Conservation (phyloP, 106 monocot species). For the Cymbidium sinense region DNA sequence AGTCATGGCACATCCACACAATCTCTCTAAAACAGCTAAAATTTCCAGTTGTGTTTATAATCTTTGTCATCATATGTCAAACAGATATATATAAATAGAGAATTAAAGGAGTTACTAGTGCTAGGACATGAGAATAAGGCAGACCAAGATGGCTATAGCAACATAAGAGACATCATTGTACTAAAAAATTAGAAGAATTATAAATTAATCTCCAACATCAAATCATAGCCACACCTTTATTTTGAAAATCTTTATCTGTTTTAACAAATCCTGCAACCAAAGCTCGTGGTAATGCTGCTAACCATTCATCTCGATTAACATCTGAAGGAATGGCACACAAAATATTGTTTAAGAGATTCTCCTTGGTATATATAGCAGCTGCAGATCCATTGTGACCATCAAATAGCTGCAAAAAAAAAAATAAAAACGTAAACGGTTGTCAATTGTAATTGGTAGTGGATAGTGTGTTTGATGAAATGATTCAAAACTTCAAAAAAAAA, state of each 20-base stretch:
- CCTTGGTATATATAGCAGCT: constrained; percentile 81
- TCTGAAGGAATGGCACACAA: constrained; percentile 72
- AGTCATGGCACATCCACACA: neutral
- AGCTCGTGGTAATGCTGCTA: constrained; percentile 84
- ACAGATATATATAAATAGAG: neutral
- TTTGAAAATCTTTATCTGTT: constrained; percentile 92
- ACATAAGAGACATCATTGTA: neutral
- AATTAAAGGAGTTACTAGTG: neutral
- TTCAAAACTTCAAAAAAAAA: neutral
- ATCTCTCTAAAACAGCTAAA: neutral
- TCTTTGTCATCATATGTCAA: neutral
- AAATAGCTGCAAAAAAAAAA: constrained; percentile 54
- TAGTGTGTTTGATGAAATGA: neutral
- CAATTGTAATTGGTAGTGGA: neutral
- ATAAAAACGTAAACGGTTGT: neutral
- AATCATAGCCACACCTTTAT: constrained; percentile 38
- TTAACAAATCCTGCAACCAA: constrained; percentile 95
- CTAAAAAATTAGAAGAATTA: neutral
- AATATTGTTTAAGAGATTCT: constrained; percentile 77
- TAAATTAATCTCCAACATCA: neutral
- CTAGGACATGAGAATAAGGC: neutral
- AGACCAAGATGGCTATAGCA: neutral
- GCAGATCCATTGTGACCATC: constrained; percentile 93
- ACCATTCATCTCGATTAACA: constrained; percentile 83
- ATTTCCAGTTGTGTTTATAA: neutral